Conservation (phyloP, 257 asterid species). For the Rauvolfia tetraphylla region DNA sequence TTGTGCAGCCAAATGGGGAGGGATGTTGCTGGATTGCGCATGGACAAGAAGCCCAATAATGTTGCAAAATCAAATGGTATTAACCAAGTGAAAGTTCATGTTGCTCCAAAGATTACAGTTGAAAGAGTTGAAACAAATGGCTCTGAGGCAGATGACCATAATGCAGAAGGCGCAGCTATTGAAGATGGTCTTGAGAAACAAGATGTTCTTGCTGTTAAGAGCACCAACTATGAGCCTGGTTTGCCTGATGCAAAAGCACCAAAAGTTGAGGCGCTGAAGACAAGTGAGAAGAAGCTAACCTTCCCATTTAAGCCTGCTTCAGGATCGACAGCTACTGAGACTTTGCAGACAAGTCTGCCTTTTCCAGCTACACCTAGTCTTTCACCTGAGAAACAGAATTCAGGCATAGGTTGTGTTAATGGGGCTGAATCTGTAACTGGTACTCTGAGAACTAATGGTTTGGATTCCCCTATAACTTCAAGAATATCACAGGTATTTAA, state of each 20-base stretch:
- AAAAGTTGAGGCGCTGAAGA: slow-evolving; percentile 45
- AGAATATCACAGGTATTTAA: slow-evolving; percentile 37
- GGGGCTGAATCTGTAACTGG: slow-evolving; percentile 35
- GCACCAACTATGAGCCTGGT: slow-evolving; percentile 40
- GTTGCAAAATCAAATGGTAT: slow-evolving; percentile 36
- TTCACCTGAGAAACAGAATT: slow-evolving; percentile 33
- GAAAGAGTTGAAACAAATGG: slow-evolving; percentile 32
- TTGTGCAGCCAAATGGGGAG: slow-evolving; percentile 54
- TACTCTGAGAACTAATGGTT: slow-evolving; percentile 33
- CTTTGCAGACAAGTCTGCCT: slow-evolving; percentile 27
- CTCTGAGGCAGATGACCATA: slow-evolving; percentile 28
- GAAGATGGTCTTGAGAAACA: slow-evolving; percentile 42
- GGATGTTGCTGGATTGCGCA: slow-evolving; percentile 43
- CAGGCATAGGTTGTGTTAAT: slow-evolving; percentile 21
- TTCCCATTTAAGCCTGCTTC: slow-evolving; percentile 44
- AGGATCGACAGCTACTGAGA: slow-evolving; percentile 39
- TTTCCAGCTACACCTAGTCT: slow-evolving; percentile 32
- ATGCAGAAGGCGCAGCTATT: slow-evolving; percentile 25
- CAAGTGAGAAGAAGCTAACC: slow-evolving; percentile 41
- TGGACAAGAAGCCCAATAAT: slow-evolving; percentile 35
- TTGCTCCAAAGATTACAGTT: slow-evolving; percentile 31
- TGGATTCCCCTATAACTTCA: slow-evolving; percentile 36
- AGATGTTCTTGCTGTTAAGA: slow-evolving; percentile 56
- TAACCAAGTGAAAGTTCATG: slow-evolving; percentile 32
- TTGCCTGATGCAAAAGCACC: slow-evolving; percentile 40